phyloP scores from a whole-genome alignment of 306 rosid genomes.

The Luffa acutangula region DNA sequence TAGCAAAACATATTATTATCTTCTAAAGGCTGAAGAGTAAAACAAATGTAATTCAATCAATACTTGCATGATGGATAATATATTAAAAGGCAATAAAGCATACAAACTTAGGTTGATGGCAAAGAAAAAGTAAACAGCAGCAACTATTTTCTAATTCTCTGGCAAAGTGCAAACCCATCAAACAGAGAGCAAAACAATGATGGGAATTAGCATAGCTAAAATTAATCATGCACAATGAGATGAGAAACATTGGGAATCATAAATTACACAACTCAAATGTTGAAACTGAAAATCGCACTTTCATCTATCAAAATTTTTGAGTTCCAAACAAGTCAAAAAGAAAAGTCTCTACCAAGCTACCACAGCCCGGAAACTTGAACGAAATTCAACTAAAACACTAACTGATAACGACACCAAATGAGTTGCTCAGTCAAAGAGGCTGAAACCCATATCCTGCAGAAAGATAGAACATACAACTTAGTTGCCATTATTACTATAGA shows the following conservation, averaged over 20 bases:
- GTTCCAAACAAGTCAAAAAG: not conserved
- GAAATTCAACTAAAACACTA: not conserved
- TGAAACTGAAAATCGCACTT: not conserved
- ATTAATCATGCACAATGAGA: not conserved
- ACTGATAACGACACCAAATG: not conserved
- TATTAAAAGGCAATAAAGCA: too few relatives aligned
- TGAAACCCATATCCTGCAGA: slow-evolving; percentile 17
- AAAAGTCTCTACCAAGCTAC: not conserved
- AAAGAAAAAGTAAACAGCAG: not conserved
- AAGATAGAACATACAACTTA: not conserved
- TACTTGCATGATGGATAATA: too few relatives aligned
- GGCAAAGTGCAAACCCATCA: not conserved
- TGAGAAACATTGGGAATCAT: not conserved
- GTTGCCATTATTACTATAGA: not conserved
- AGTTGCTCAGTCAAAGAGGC: slow-evolving; percentile 12
- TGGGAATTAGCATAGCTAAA: not conserved
- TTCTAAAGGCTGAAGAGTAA: too few relatives aligned
- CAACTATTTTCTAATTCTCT: too few relatives aligned
- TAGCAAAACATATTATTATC: too few relatives aligned
- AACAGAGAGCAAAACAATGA: not conserved
- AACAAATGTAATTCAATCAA: too few relatives aligned
- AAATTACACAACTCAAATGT: not conserved
- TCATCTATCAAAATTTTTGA: slow-evolving; percentile 9
- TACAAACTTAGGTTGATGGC: not conserved
- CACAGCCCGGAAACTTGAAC: not conserved